phyloP scores from a whole-genome alignment of 1,284 basidiomycete genomes.

The Serendipita sp. region DNA sequence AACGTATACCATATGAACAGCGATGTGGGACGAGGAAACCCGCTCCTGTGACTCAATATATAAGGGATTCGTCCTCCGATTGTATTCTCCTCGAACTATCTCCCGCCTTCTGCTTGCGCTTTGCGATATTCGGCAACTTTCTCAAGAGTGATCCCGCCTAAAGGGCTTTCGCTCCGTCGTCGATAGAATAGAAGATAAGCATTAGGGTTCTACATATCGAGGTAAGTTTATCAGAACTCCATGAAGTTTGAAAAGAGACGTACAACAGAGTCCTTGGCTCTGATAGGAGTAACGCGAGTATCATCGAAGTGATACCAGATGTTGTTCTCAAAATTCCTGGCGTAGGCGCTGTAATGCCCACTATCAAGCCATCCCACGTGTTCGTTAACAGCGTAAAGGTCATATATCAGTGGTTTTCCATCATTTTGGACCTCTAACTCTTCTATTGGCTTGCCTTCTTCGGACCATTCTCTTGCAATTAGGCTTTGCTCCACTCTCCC shows the following conservation, averaged over 20 bases:
- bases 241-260: conserved; percentile 22
- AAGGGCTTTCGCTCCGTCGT: conserved; percentile 51
- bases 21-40: not conserved
- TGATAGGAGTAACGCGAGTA: conserved; percentile 55
- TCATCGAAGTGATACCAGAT: conserved; percentile 99
- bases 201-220: conserved; percentile 53
- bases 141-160: conserved; percentile 71
- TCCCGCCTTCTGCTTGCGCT: conserved; percentile 19
- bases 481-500: conserved; percentile 66
- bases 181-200: conserved; percentile 96
- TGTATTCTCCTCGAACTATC: conserved; percentile 8
- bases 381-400: conserved; percentile 89
- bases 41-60: not conserved
- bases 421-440: conserved; percentile 37
- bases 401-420: conserved; percentile 76
- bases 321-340: conserved; percentile 64
- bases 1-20: not conserved
- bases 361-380: conserved; percentile 93
- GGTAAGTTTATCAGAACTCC: conserved; percentile 7
- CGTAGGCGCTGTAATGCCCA: conserved; percentile 95
- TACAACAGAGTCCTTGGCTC: conserved; percentile 57
- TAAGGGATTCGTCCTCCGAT: not conserved
- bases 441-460: conserved; percentile 38
- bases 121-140: conserved; percentile 42
- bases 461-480: conserved; percentile 46